These are phyloP conservation scores for Coemansia sp. DNA, from an alignment of 192 early-diverging fungal species.

Conservation along the genomic window DNA sequence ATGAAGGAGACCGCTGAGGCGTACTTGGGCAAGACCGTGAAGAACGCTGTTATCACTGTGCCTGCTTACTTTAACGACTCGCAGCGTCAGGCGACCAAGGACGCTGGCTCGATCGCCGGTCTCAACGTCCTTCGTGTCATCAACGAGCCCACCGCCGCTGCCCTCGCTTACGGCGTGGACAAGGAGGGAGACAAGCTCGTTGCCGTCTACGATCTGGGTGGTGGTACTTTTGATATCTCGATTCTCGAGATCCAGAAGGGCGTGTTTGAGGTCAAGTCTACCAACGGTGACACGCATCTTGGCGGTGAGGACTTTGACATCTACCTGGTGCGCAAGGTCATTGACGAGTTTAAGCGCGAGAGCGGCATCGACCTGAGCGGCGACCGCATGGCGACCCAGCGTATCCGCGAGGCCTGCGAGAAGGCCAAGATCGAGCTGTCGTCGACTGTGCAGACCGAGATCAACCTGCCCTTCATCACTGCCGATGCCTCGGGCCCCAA, in stretches of 20 bases:
- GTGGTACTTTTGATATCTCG: constrained; percentile 98
- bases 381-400: constrained; percentile 96
- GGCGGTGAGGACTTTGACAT: constrained; percentile 99
- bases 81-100: constrained; percentile 99
- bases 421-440: constrained; percentile 99
- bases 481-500: constrained; percentile 81
- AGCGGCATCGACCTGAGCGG: constrained; percentile 80
- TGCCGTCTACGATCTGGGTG: constrained; percentile 96
- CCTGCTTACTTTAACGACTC: constrained; percentile 99
- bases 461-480: constrained; percentile 96
- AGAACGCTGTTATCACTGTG: constrained; percentile 95
- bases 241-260: constrained; percentile 96
- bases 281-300: constrained; percentile 97
- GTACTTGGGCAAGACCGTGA: constrained; percentile 74
- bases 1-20: constrained; percentile 97
- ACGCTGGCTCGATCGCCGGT: constrained; percentile 93
- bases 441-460: constrained; percentile 90
- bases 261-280: constrained; percentile 98
- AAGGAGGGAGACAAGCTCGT: constrained; percentile 93
- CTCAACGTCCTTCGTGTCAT: constrained; percentile 99
- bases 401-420: constrained; percentile 95
- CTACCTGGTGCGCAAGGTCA: constrained; percentile 93
- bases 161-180: constrained; percentile 98
- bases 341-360: constrained; percentile 97
- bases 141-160: constrained; percentile 99